Evolutionary conservation across 2,329 filamentous ascomycete genomes (phyloP), one percentile per base, ranked within the genome.

Genomic region (Penicillium sp.): DNA sequence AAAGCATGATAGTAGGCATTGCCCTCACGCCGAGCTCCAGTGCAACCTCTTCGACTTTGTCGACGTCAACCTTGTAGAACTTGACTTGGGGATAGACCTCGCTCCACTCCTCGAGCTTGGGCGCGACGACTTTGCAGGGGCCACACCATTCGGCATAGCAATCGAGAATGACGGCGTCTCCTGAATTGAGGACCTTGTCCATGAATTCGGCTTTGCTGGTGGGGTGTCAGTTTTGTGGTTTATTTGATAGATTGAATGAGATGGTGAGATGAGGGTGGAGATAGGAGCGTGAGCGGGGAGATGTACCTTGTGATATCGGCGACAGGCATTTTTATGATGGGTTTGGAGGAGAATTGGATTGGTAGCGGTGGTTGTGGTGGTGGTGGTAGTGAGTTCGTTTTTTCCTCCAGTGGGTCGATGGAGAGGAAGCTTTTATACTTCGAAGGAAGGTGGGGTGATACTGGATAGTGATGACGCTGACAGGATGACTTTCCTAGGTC

Each of bases 51-150:
- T 38, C 19, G 5, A 51, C 42, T 13, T 40, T 36, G 1, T 52
- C 53, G 7, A 55, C 35, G 10, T 55, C 47, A 8, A 55, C 23
- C 35, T 45, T 32, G 47, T 51, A 55, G 53, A 55, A 55, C 16
- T 46, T 51, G 23, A 52, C 42, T 6, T 47, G 29, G 35, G 30
- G 8, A 23, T 51, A 55, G 23, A n/a, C 1, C 4, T 51, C 27
- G 16, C 42, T 55, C 14, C 38, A 42, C 18, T 51, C 27, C 13
- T 55, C 29, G 2, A 42, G 5, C 7, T 51, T 42, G 7, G 53
- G 53, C 13, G 41, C 53, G 1, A 55, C 51, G 4, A 13, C 29
- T 11, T 47, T 42, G 41, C 53, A 55, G 9, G 49, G 35, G 7
- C 36, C 32, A 23, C 47, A 52, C 47, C 41, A 55, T 3, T 51